Base-by-base conservation (phyloP, 1,139 yeast species). In the Saccharomyces uvarum region DNA sequence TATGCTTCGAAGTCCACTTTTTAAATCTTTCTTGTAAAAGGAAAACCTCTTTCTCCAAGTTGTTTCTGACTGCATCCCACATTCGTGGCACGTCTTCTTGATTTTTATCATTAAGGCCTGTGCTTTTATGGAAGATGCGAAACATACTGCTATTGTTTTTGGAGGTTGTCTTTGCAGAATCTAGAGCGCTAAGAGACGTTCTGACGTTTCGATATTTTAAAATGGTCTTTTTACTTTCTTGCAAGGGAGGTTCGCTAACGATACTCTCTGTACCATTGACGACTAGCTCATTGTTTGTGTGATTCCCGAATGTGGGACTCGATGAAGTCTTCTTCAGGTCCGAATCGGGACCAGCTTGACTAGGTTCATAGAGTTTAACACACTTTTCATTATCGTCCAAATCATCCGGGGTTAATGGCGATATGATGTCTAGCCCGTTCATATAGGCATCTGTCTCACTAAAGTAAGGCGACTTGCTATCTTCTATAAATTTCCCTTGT, bases 21-120 rank as follows among this genome's bases (percentile, higher is more conserved):
- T 38, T 38, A 3, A 38, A 38, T 19, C 53, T 56, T 53, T 31
- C 38, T 26, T 48, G 54, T 16, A 47, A 49, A n/a, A 47, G 51
- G 29, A 32, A 49, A 16, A 32, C 48, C 49, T 51, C 52, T 49
- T 48, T 52, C 48, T 38, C 52, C 51, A 27, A 9, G 19, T 38
- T 38, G 5, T 16, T 16, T 16, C 13, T 38, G 19, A 38, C 24
- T 2, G 7, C 19, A 16, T 38, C 24, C 44, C 44, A 38, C 24
- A 38, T 24, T 9, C 44, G 21, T 38, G 44, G 44, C 24, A 38
- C 24, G 44, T 38, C 19, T 38, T 38, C 44, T 38, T 38, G 44
- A 16, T 9, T 38, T 38, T 38, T 38, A 26, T 16, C 44, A 16
- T 7, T 24, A 19, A 38, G 6, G 21, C 6, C 9, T 13, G 26